Evolutionary conservation across 1,284 basidiomycete species (phyloP).

Genomic region (Volvariella volvacea): DNA sequence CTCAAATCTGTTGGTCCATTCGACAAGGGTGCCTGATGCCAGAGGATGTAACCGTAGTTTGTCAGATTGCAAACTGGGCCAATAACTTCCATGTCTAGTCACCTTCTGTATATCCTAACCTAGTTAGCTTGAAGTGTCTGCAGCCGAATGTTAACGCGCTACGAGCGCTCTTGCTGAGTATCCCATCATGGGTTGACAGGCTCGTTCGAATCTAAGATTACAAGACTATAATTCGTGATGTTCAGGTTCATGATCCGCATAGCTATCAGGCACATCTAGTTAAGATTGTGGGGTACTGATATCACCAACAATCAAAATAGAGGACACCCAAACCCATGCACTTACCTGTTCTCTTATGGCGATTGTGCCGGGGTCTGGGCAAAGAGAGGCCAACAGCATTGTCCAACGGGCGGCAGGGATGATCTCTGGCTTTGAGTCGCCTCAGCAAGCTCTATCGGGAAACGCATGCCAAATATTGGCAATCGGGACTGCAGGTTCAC

Average conservation of each 20-base stretch:
- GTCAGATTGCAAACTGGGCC: neutral
- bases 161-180: neutral
- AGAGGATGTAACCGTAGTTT: neutral
- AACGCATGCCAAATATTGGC: too few species aligned
- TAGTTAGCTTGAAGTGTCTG: neutral
- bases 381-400: too few species aligned
- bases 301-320: too few species aligned
- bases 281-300: too few species aligned
- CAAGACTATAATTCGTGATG: neutral
- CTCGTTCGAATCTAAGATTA: neutral
- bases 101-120: neutral
- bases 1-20: neutral
- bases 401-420: too few species aligned
- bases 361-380: too few species aligned
- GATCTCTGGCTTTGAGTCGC: too few species aligned
- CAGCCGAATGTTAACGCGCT: neutral
- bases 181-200: neutral
- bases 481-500: too few species aligned
- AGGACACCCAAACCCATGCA: too few species aligned
- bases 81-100: slow-evolving; percentile 1
- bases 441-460: too few species aligned
- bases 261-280: neutral
- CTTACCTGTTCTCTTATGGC: too few species aligned
- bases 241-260: neutral
- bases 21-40: neutral